A percentile compares a stretch with the other conserved stretches of the same genome.
phyloP scores from a whole-genome alignment of 2,329 filamentous ascomycete genomes.

The Dothideomycetes sp. region DNA sequence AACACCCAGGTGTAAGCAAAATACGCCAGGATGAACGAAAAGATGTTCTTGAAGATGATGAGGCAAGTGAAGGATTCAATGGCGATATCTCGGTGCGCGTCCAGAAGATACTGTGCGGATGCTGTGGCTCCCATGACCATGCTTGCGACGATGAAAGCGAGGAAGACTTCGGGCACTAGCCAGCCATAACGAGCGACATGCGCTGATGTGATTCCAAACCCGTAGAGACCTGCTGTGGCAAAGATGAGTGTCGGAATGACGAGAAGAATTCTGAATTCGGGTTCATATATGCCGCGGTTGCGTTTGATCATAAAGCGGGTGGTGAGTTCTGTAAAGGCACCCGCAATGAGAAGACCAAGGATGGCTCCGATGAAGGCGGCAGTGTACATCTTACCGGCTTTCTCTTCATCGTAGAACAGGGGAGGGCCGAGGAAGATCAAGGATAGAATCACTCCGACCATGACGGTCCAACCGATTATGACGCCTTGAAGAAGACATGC shows the following conservation, averaged over 20 bases:
- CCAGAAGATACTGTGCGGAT: conserved; percentile 79
- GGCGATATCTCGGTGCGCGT: conserved; percentile 78
- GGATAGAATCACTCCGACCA: conserved; percentile 77
- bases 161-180: conserved; percentile 68
- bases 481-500: conserved; percentile 72
- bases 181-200: conserved; percentile 57
- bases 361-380: conserved; percentile 79
- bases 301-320: conserved; percentile 60
- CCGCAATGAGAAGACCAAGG: conserved; percentile 66
- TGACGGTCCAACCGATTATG: conserved; percentile 91
- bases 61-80: conserved; percentile 85
- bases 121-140: conserved; percentile 90
- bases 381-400: conserved; percentile 79
- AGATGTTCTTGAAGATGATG: conserved; percentile 90
- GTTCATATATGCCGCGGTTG: conserved; percentile 80
- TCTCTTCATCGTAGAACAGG: conserved; percentile 69
- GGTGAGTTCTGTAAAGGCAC: conserved; percentile 62
- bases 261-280: conserved; percentile 78
- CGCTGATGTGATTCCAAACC: conserved; percentile 67
- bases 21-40: conserved; percentile 77
- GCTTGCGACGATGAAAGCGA: conserved; percentile 71
- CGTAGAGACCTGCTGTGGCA: conserved; percentile 69
- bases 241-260: conserved; percentile 74
- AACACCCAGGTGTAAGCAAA: conserved; percentile 78
- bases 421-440: conserved; percentile 73